Evolutionary conservation across 1,284 basidiomycete genomes (phyloP), one percentile per base, ranked within the genome.

Genomic region (Takashimella koratensis): DNA sequence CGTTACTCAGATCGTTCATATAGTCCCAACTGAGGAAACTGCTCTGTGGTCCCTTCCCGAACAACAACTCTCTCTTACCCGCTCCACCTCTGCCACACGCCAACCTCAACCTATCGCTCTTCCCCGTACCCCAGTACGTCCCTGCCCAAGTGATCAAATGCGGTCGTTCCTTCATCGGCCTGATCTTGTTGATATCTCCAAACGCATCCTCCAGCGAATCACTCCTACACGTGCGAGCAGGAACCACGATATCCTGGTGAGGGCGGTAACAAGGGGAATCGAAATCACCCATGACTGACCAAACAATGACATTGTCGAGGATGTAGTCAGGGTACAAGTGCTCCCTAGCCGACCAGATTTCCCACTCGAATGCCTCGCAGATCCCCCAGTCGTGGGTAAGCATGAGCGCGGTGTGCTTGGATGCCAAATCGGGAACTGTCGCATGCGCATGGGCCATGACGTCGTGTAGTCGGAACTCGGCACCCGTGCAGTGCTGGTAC

Each of bases 381-480:
- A 75, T 66, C 13, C 78, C 78, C 73, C 76, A 79, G 63, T 79
- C 78, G 63, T 78, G 77, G 24, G 77, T 78, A 58, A 78, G 64
- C 10, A 75, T 71, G 13, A 78, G 49, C 3, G 72, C 64, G 27
- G 75, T 60, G 22, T 62, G 52, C 50, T 68, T 69, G 22, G 68
- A 63, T 6, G 64, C 59, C 13, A 56, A 53, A 51, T 66, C 56
- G 36, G 73, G 71, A 51, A 78, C 74, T 40, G 57, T 67, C 46
- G 62, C 47, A 16, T 51, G 25, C 2, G 76, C 73, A 54, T 75
- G 62, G 47, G 69, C 50, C 59, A 67, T 70, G 45, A 76, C 71
- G 48, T 77, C 69, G 63, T 77, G 76, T 16, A 77, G 58, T 46
- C 68, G 47, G 51, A 73, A 74, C 36, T 71, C 58, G 50, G 67